These are phyloP conservation scores for Rhizophora mangle DNA, from an alignment of 345 rosid species.

Conservation along the genomic window DNA sequence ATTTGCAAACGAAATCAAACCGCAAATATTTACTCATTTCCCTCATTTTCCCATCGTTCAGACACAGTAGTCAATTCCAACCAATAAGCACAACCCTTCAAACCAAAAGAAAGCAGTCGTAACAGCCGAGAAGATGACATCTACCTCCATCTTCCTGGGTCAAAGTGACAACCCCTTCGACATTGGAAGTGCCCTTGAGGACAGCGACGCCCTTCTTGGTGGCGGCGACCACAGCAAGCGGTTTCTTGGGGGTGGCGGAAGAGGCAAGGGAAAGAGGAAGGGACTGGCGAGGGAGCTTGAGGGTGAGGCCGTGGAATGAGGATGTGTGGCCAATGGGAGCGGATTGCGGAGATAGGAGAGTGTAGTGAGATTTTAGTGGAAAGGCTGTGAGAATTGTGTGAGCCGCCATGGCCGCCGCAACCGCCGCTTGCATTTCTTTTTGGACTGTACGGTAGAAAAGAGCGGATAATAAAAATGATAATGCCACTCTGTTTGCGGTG, in stretches of 20 bases:
- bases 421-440: conserved; percentile 29
- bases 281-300: conserved; percentile 42
- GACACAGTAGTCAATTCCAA: neutral
- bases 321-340: conserved; percentile 24
- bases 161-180: conserved; percentile 84
- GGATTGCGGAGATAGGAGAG: conserved; percentile 21
- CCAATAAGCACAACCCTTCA: conserved; percentile 1
- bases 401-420: conserved; percentile 57
- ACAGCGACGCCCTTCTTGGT: conserved; percentile 87
- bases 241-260: conserved; percentile 32
- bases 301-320: conserved; percentile 55
- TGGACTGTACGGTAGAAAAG: neutral
- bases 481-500: neutral
- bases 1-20: neutral
- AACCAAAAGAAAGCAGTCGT: conserved; percentile 5
- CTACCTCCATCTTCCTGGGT: conserved; percentile 70
- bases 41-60: neutral
- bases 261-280: conserved; percentile 30
- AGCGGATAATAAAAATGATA: neutral
- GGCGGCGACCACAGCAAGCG: conserved; percentile 54
- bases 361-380: conserved; percentile 18
- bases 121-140: neutral
- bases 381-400: conserved; percentile 40
- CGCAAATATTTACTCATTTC: neutral
- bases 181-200: conserved; percentile 72